A percentile compares a stretch with the other conserved stretches of the same genome.
phyloP scores from a whole-genome alignment of 371 early-diverging fungal species.

The Scutellospora calospora region DNA sequence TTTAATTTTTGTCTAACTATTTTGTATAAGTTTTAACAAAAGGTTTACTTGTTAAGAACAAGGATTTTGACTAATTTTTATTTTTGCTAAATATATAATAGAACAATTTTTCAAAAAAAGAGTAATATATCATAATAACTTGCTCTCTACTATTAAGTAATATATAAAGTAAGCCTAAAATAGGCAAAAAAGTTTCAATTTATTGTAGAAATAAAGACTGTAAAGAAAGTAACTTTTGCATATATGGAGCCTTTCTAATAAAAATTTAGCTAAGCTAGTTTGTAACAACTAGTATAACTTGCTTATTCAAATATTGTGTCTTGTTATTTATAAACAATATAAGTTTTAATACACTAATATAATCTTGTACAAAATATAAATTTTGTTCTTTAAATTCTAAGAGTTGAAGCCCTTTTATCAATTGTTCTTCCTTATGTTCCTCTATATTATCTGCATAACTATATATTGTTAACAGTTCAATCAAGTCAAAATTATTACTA shows the following conservation, averaged over 20 bases:
- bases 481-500: no score
- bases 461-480: no score
- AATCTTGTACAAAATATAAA: not conserved
- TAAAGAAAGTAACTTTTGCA: not conserved
- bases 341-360: not conserved
- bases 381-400: not conserved
- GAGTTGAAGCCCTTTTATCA: not conserved
- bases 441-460: no score
- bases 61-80: not conserved
- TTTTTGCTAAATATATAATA: no score
- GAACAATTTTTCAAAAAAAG: slow-evolving; percentile 4
- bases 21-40: not conserved
- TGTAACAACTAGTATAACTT: not conserved
- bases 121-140: not conserved
- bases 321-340: not conserved
- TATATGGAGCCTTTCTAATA: not conserved
- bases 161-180: not conserved
- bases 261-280: not conserved
- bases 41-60: not conserved
- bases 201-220: not conserved
- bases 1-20: not conserved
- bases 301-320: not conserved
- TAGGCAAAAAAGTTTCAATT: not conserved
- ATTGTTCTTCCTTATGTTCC: not conserved
- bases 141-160: not conserved